A percentile compares a stretch with the other conserved stretches of the same genome.
Conservation (phyloP, 371 early-diverging fungal species). For the Rhizopus sp. region DNA sequence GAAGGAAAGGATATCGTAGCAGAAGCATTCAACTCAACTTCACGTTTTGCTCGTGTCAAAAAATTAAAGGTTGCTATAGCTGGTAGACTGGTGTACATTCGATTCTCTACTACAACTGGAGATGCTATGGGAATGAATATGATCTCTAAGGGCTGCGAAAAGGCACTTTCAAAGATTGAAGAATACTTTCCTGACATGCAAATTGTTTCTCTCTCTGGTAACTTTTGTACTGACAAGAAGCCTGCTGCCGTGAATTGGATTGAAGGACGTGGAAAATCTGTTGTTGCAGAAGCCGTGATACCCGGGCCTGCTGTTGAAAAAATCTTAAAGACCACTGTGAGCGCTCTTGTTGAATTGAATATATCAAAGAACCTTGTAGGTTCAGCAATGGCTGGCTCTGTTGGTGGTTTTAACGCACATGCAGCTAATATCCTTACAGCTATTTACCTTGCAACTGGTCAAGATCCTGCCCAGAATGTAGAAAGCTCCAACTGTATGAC, state of each 20-base stretch:
- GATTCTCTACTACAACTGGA: constrained; percentile 91
- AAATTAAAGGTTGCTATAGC: constrained; percentile 85
- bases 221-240: constrained; percentile 98
- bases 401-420: constrained; percentile 96
- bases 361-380: constrained; percentile 90
- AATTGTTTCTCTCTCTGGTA: constrained; percentile 86
- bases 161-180: constrained; percentile 62
- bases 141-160: constrained; percentile 96
- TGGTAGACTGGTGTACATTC: constrained; percentile 79
- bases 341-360: constrained; percentile 79
- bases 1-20: constrained; percentile 70
- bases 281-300: constrained; percentile 86
- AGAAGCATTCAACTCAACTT: constrained; percentile 84
- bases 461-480: constrained; percentile 97
- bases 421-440: constrained; percentile 96
- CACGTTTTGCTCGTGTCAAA: constrained; percentile 84
- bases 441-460: constrained; percentile 92
- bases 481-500: constrained; percentile 94
- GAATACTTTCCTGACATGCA: constrained; percentile 75
- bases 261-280: constrained; percentile 95
- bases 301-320: constrained; percentile 76
- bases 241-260: constrained; percentile 97
- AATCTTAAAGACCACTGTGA: constrained; percentile 87
- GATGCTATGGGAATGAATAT: constrained; percentile 99
- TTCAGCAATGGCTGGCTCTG: constrained; percentile 92